Evolutionary conservation across 2,329 filamentous ascomycete genomes (phyloP), one percentile per base, ranked within the genome.

Genomic region (Helotiales sp.): DNA sequence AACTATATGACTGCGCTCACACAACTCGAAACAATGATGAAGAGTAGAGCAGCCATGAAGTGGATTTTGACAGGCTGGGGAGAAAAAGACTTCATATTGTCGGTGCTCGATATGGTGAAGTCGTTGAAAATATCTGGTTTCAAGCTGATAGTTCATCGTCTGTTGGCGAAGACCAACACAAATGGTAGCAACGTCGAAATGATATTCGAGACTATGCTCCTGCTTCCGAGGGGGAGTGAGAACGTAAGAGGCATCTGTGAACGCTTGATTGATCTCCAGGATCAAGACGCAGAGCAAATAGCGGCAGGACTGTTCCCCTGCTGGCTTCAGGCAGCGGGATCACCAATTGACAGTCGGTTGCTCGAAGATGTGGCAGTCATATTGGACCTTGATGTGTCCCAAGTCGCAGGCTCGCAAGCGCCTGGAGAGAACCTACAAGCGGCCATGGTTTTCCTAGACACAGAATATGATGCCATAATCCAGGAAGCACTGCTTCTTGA

Each of bases 401-500:
- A n/a, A n/a, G n/a, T n/a, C n/a, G n/a, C n/a, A n/a, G n/a, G n/a
- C n/a, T n/a, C n/a, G n/a, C n/a, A n/a, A n/a, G n/a, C n/a, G n/a
- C 15, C 24, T 8, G 30, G 62, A 26, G 22, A 64, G 11, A 22
- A 30, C 15, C 32, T 66, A 6, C n/a, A 49, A 22, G 30, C 58
- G 7, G 59, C 59, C 5, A 37, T 52, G 6, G 34, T 55, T 1
- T 60, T 62, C 22, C 50, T 69, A 4, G 63, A 69, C 20, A 37
- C 54, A 22, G 30, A 64, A 61, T 69, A 69, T 50, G 63, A 49
- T 6, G 37, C n/a, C 2, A 32, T 69, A n/a, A 32, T 66, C 17
- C 60, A 37, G 5, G 61, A 69, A 28, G 67, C 63, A 28, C n/a
- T 61, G 45, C 55, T 60, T 7, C 55, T 69, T 17, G 67, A 63